A percentile compares a stretch with the other conserved stretches of the same genome.
Evolutionary conservation across 768 basidiomycete species (phyloP).

Genomic region (Sutorius australiensis): DNA sequence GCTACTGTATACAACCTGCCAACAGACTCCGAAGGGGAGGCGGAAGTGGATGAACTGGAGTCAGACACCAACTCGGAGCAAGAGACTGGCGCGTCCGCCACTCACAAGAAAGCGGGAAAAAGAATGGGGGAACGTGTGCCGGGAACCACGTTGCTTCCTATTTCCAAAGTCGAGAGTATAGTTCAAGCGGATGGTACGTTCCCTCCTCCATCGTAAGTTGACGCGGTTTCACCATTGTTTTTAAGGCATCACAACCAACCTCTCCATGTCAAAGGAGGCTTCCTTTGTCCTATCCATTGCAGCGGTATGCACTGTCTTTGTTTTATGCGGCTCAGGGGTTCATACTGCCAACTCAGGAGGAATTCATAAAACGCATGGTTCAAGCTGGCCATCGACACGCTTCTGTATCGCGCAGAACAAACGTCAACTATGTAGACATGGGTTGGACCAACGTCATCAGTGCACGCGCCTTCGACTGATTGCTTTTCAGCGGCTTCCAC

Average conservation of each 20-base stretch:
- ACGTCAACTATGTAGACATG: conserved; percentile 69
- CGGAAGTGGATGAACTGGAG: conserved; percentile 33
- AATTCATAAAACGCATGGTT: conserved; percentile 75
- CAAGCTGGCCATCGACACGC: conserved; percentile 69
- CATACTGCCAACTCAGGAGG: conserved; percentile 52
- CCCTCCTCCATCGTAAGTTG: conserved; percentile 10
- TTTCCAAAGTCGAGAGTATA: conserved; percentile 67
- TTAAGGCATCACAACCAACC: conserved; percentile 53
- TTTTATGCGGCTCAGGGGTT: conserved; percentile 9
- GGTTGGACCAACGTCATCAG: conserved; percentile 42
- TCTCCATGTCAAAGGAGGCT: conserved; percentile 73
- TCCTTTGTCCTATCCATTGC: conserved; percentile 72
- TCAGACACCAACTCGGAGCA: conserved; percentile 32
- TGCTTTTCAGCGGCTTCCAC: conserved; percentile 49
- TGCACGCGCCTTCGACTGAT: conserved; percentile 3
- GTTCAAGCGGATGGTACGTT: conserved; percentile 71
- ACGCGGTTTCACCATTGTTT: conserved; percentile 14
- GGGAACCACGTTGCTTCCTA: conserved; percentile 67
- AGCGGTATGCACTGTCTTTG: conserved; percentile 46
- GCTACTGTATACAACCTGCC: conserved; percentile 32
- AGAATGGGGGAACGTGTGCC: conserved; percentile 44
- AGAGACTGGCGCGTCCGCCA: conserved; percentile 21
- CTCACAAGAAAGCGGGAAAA: conserved; percentile 29
- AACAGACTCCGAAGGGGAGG: conserved; percentile 34
- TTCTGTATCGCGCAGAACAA: conserved; percentile 50